Evolutionary conservation across 108 stramenopile genomes (phyloP).

Genomic region (Skeletonema tropicum): DNA sequence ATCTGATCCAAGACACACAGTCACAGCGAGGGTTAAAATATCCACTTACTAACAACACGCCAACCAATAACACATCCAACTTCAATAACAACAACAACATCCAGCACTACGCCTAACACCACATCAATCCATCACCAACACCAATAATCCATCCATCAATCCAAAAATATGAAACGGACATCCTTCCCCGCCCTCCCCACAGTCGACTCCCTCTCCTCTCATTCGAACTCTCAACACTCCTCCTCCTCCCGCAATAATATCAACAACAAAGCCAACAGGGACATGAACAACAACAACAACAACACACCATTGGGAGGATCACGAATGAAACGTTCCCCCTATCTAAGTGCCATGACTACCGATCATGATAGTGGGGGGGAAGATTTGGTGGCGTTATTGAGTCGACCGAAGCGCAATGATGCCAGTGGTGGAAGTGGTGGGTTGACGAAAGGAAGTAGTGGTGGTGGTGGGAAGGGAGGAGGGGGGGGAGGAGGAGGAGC

Average conservation of each 20-base stretch:
- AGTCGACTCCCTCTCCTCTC: neutral
- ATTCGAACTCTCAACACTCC: neutral
- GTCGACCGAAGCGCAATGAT: neutral
- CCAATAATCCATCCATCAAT: too few species aligned
- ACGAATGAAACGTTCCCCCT: neutral
- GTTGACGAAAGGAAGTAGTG: neutral
- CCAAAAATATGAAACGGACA: neutral
- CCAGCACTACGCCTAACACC: too few species aligned
- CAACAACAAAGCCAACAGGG: too few species aligned
- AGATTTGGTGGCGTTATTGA: neutral
- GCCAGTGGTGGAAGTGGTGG: too few species aligned
- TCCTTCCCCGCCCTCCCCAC: neutral
- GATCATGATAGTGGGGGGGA: neutral
- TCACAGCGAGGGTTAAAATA: too few species aligned
- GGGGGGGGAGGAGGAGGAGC: neutral
- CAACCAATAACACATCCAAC: too few species aligned
- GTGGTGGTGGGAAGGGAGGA: neutral
- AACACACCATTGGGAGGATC: neutral
- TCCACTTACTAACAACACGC: too few species aligned
- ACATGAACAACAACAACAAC: too few species aligned
- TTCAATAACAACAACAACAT: too few species aligned
- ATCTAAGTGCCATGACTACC: neutral
- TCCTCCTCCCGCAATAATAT: neutral
- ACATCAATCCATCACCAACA: too few species aligned
- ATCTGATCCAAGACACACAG: too few species aligned